Evolutionary conservation across 176 grass and related monocot genomes (phyloP), one percentile per base, ranked within the genome.

Genomic region (Oryza officinalis): DNA sequence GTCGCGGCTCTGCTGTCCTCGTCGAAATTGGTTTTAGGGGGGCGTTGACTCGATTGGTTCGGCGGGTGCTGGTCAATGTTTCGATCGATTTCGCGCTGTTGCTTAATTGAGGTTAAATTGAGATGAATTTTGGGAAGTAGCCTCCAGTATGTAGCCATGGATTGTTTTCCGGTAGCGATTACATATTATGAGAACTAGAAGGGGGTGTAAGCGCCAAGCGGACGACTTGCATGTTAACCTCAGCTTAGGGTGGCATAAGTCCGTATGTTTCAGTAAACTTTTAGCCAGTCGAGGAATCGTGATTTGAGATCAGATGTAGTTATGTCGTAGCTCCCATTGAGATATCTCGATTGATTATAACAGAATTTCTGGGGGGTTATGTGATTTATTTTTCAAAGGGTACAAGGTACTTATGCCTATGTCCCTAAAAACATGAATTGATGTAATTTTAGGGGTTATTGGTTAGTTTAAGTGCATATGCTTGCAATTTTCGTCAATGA

Each of bases 11-110:
- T 65, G 40, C 52, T 81, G 18, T 13, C 69, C 35, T 32, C 20
- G 46, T n/a, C 57, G 57, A 61, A 59, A 67, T 78, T 68, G 11
- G 14, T 41, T 72, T 66, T 38, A 38, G 37, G 5, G n/a, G 71
- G 63, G 70, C 75, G 89, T 87, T 91, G 89, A 80, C 88, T 61
- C 43, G 6, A 47, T 41, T 44, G 64, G 25, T 49, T 67, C 17
- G 22, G 80, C 26, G 3, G 30, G 59, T 9, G 28, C 71, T 8
- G 33, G 75, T 79, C 22, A 59, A 69, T 83, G 79, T 43, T 33
- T 63, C 30, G 15, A 63, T 27, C 47, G 6, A 33, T 83, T 80
- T 70, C 38, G 70, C 8, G 27, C 70, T 70, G 40, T 15, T 75
- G 32, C 54, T 50, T 41, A 23, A 15, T 67, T 78, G 18, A 43